Evolutionary conservation across 306 rosid species (phyloP).

Genomic region (Lagenaria siceraria): DNA sequence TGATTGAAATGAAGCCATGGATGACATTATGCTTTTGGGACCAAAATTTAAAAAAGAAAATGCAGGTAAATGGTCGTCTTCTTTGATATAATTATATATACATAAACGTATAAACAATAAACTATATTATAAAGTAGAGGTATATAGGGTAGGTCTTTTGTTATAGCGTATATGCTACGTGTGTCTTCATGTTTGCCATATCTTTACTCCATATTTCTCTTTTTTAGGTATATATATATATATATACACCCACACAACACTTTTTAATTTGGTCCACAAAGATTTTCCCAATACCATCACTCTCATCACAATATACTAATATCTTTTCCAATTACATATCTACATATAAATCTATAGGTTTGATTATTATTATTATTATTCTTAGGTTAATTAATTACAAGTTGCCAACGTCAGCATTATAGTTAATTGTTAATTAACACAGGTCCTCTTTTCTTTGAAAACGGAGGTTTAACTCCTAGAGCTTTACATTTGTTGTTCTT

Average conservation of each 20-base stretch:
- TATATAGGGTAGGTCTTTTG: background rate
- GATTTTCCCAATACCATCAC: background rate
- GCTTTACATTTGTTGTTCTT: too few relatives aligned
- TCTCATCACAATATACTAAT: background rate
- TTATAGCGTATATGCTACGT: background rate
- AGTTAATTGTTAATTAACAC: too few relatives aligned
- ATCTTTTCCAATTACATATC: too few relatives aligned
- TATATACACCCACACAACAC: background rate
- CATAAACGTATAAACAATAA: background rate
- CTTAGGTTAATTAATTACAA: too few relatives aligned
- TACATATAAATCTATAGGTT: too few relatives aligned
- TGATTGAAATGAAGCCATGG: background rate
- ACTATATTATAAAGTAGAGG: background rate
- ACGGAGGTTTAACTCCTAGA: too few relatives aligned
- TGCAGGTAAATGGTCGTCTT: background rate
- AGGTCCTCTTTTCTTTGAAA: too few relatives aligned
- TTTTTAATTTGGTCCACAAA: constrained; percentile 5
- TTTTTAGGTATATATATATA: background rate
- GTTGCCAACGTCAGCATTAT: too few relatives aligned
- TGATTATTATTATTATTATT: too few relatives aligned
- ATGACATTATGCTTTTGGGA: background rate
- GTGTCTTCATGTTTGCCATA: constrained; percentile 8
- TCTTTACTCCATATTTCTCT: constrained; percentile 6
- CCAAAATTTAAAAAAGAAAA: background rate
- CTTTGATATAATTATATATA: background rate